phyloP scores from a whole-genome alignment of 2,329 filamentous ascomycete species.

The Colletotrichum sidae region DNA sequence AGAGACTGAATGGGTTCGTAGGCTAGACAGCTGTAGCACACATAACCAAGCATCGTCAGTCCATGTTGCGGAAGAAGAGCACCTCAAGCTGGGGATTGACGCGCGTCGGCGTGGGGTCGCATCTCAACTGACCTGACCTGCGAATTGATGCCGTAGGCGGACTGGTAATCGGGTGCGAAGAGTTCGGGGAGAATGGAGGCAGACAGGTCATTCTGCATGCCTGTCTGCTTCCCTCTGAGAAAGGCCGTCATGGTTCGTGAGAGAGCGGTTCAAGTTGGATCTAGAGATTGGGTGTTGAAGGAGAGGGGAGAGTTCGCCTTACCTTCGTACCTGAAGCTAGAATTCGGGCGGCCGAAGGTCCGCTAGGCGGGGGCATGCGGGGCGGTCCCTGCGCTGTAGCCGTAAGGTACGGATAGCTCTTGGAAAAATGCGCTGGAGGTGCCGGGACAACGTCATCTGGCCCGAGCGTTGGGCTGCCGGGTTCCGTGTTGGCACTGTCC shows the following conservation, averaged over 20 bases:
- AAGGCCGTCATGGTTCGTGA: slow-evolving; percentile 64
- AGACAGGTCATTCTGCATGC: slow-evolving; percentile 91
- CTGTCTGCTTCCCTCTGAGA: slow-evolving; percentile 90
- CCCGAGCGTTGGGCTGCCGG: too few species aligned
- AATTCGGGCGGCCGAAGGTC: slow-evolving; percentile 27
- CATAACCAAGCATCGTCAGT: slow-evolving; percentile 40
- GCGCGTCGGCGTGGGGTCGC: slow-evolving; percentile 38
- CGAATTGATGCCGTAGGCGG: slow-evolving; percentile 84
- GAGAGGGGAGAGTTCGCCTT: slow-evolving; percentile 7
- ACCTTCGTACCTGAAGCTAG: slow-evolving; percentile 23
- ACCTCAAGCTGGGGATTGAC: slow-evolving; percentile 11
- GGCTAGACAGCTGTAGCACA: slow-evolving; percentile 74
- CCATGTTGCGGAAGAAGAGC: not conserved
- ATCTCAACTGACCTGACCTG: slow-evolving; percentile 68
- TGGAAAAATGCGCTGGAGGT: too few species aligned
- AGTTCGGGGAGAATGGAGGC: slow-evolving; percentile 80
- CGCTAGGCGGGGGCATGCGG: slow-evolving; percentile 21
- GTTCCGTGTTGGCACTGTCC: too few species aligned
- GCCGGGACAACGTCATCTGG: slow-evolving; percentile 28
- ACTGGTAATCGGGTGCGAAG: slow-evolving; percentile 86
- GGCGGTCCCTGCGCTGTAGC: not conserved
- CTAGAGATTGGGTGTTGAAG: slow-evolving; percentile 32
- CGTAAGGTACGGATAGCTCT: too few species aligned
- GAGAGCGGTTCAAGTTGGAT: slow-evolving; percentile 37
- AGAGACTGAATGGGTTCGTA: slow-evolving; percentile 96